A percentile compares a stretch with the other conserved stretches of the same genome.
These are phyloP conservation scores for Colletotrichum scovillei DNA, from an alignment of 2,329 filamentous ascomycete species.

Conservation along the genomic window DNA sequence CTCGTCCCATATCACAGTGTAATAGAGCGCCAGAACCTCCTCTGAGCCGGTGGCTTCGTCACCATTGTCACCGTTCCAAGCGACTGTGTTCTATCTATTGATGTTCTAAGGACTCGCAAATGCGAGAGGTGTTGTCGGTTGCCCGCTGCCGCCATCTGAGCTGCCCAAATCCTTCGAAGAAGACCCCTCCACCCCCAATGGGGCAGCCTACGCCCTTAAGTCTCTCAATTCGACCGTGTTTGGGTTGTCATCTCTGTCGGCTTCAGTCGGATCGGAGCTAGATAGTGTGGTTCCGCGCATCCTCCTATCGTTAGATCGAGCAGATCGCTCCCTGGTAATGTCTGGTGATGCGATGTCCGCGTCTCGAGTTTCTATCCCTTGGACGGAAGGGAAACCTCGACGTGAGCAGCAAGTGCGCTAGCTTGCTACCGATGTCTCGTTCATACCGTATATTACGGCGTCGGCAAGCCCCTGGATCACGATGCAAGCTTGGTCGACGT, in stretches of 20 bases:
- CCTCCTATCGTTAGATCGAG: not conserved
- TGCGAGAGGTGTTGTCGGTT: not conserved
- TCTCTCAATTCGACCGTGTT: conserved; percentile 8
- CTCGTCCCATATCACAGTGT: not conserved
- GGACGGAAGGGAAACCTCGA: not conserved
- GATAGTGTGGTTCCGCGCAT: not conserved
- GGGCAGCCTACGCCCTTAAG: not conserved
- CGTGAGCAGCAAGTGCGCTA: conserved; percentile 16
- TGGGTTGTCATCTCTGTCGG: not conserved
- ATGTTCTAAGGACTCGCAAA: not conserved
- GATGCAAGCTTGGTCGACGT: conserved; percentile 52
- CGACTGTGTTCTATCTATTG: not conserved
- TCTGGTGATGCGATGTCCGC: not conserved
- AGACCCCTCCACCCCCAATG: not conserved
- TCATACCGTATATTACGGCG: conserved; percentile 51
- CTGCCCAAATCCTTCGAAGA: not conserved
- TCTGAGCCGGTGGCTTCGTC: not conserved
- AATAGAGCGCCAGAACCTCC: not conserved
- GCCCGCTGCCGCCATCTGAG: not conserved
- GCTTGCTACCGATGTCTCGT: conserved; percentile 24
- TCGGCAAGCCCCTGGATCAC: conserved; percentile 54
- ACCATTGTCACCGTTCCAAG: not conserved
- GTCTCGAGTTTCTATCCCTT: not conserved
- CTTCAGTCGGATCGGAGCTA: not conserved
- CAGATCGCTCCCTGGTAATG: not conserved